These are phyloP conservation scores for Phytophthora sp. DNA, from an alignment of 352 stramenopile species.

Conservation along the genomic window DNA sequence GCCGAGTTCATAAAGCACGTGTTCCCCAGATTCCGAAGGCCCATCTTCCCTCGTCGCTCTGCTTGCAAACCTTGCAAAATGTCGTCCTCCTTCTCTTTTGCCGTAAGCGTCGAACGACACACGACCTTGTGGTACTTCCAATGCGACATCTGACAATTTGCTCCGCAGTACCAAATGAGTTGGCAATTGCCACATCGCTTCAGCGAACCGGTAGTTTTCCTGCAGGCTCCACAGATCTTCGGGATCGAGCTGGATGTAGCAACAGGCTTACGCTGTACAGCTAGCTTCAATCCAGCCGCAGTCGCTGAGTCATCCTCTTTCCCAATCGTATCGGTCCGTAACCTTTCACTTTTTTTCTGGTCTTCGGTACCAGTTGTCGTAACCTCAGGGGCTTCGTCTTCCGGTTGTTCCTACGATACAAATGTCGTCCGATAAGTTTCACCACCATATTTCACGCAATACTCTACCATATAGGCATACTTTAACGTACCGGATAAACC, in stretches of 20 bases:
- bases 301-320: slow-evolving; percentile 21
- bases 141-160: slow-evolving; percentile 73
- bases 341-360: slow-evolving; percentile 22
- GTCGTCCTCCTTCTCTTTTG: slow-evolving; percentile 51
- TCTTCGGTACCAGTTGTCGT: slow-evolving; percentile 16
- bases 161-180: slow-evolving; percentile 79
- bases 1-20: slow-evolving; percentile 88
- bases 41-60: slow-evolving; percentile 79
- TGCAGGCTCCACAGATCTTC: slow-evolving; percentile 76
- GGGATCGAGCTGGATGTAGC: slow-evolving; percentile 36
- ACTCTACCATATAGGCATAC: neutral
- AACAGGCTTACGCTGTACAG: slow-evolving; percentile 39
- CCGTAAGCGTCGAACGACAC: slow-evolving; percentile 49
- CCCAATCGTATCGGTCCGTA: slow-evolving; percentile 17
- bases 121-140: slow-evolving; percentile 83
- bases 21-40: slow-evolving; percentile 80
- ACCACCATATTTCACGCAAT: neutral
- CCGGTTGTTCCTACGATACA: slow-evolving; percentile 46
- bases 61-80: slow-evolving; percentile 47
- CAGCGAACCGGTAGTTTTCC: slow-evolving; percentile 45
- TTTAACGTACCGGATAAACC: slow-evolving; percentile 63
- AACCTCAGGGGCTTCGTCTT: slow-evolving; percentile 33
- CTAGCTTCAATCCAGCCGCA: slow-evolving; percentile 28
- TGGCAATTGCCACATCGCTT: slow-evolving; percentile 83
- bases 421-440: neutral